Base-by-base conservation (phyloP, 495 filamentous ascomycete species). In the Lasiosphaeria hispida region DNA sequence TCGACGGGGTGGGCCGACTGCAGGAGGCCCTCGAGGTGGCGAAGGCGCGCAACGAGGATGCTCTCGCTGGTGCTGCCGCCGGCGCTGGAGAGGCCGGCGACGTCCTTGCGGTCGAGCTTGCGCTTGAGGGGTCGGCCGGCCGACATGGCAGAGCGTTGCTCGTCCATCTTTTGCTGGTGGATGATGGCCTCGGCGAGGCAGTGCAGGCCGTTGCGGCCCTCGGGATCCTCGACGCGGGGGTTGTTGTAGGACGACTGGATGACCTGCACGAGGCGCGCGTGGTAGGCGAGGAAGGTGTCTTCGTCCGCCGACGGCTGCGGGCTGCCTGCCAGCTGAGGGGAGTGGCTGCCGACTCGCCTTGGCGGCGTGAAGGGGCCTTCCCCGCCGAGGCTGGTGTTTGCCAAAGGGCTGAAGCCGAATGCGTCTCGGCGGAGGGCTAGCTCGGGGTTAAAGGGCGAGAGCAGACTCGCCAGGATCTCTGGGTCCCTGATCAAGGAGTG, bases 121-220 rank as follows among this genome's bases (percentile, higher is more conserved):
- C 62, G 60, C 37, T 63, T 68, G 19, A 62, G 51, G 1, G 53
- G 33, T 3, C 54, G 61, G 17, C 55, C 49, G 3, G 45, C 48
- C 11, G 53, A 40, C 7, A 30, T 6, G 10, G 51, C 36, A 3
- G 53, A 47, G 18, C 57, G 54, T 19, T 61, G 60, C 17, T 65
- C 55, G 36, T 68, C 61, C 61, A 68, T 66, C 38, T 60, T 63
- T 34, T 63, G 58, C 48, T 65, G 58, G 53, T 63, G 58, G 45
- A 75, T 54, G 38, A 67, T 66, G 23, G 73, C 77, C 59, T 78
- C 76, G 19, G 78, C 78, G 33, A 81, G 71, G 53, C 75, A 77
- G 52, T 81, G 77, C 13, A 81, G 63, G 18, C 75, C 78, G 62
- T 81, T 80, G 5, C 76, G 73, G 14, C 78, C 76, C 5, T 65